A percentile compares a stretch with the other conserved stretches of the same genome.
These are phyloP conservation scores for Taphrina pruni DNA, from an alignment of 1,139 yeast genomes.

Conservation along the genomic window DNA sequence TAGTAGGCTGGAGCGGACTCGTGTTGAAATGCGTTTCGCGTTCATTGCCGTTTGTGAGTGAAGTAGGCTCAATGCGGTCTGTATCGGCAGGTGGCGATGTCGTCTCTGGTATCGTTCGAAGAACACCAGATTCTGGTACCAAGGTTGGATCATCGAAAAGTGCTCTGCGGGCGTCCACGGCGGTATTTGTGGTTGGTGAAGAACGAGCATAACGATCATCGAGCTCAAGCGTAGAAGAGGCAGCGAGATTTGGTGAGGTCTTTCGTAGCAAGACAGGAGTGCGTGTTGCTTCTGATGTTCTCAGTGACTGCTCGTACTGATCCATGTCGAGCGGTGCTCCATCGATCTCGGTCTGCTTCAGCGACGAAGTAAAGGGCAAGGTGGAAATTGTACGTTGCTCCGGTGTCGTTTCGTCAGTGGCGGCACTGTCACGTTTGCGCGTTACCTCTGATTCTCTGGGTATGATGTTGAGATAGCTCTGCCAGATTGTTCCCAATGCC, in stretches of 20 bases:
- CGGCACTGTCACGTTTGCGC: conserved; percentile 3
- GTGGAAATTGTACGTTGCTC: conserved; percentile 4
- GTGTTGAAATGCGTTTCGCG: not conserved
- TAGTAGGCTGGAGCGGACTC: not conserved
- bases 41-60: not conserved
- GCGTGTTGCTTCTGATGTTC: not conserved
- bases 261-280: conserved; percentile 24
- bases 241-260: conserved; percentile 13
- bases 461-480: conserved; percentile 32
- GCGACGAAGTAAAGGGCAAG: conserved; percentile 3
- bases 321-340: conserved; percentile 2
- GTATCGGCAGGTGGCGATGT: not conserved
- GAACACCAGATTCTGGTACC: not conserved
- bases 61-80: not conserved
- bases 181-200: not conserved
- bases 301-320: conserved; percentile 11
- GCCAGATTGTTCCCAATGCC: conserved; percentile 35
- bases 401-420: not conserved
- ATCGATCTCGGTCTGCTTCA: not conserved
- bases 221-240: not conserved
- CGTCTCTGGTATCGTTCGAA: conserved; percentile 5
- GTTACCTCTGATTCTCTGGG: conserved; percentile 5
- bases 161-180: not conserved
- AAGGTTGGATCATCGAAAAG: not conserved
- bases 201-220: not conserved